These are phyloP conservation scores for Russula vinacea DNA, from an alignment of 768 basidiomycete species.

Conservation along the genomic window DNA sequence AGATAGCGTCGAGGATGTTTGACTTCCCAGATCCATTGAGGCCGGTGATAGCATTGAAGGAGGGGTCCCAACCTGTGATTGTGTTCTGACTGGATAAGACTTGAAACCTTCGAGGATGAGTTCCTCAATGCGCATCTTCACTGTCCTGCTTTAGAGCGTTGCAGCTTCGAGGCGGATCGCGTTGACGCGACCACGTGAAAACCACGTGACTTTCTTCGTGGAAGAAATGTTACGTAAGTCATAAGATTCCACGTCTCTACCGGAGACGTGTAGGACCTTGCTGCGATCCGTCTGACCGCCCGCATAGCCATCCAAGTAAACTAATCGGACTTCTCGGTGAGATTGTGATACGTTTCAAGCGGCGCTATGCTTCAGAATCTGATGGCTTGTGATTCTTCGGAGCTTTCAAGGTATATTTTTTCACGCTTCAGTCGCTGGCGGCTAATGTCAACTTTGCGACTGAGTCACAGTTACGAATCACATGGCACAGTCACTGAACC, in stretches of 20 bases:
- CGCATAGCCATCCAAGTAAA: not conserved
- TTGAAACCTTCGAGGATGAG: constrained; percentile 73
- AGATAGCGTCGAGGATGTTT: constrained; percentile 98
- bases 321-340: too few relatives aligned
- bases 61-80: constrained; percentile 97
- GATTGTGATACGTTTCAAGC: too few relatives aligned
- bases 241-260: too few relatives aligned
- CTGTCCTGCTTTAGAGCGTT: not conserved
- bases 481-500: too few relatives aligned
- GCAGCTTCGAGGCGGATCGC: not conserved
- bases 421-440: too few relatives aligned
- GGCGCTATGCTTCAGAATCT: not conserved
- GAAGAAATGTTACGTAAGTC: too few relatives aligned
- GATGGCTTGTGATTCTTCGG: not conserved
- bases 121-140: constrained; percentile 30
- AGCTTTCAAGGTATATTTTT: too few relatives aligned
- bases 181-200: constrained; percentile 24
- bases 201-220: too few relatives aligned
- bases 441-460: too few relatives aligned
- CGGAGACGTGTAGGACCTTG: too few relatives aligned
- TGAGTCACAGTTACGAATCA: too few relatives aligned
- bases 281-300: not conserved
- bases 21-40: constrained; percentile 96
- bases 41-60: constrained; percentile 98
- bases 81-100: constrained; percentile 92